These are phyloP conservation scores for Neoboletus magnificus DNA, from an alignment of 768 basidiomycete genomes.

Conservation along the genomic window DNA sequence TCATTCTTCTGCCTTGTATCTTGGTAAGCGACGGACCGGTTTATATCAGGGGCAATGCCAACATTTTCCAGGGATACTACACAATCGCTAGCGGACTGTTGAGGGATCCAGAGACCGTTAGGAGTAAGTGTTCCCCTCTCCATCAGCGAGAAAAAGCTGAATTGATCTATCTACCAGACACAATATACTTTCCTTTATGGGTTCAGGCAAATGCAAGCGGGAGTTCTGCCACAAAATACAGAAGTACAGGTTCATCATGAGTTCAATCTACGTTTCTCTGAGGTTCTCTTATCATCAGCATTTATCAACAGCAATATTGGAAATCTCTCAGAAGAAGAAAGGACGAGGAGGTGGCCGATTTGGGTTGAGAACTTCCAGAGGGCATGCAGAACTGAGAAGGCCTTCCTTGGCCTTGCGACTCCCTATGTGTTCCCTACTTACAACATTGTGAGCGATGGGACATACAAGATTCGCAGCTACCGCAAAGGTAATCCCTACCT, in stretches of 20 bases:
- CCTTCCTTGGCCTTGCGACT: neutral
- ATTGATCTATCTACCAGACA: neutral
- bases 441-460: neutral
- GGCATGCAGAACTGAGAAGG: neutral
- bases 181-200: neutral
- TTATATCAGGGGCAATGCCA: too few relatives aligned
- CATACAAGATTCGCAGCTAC: conserved; percentile 5
- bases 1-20: conserved; percentile 4
- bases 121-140: neutral
- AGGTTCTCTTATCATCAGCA: neutral
- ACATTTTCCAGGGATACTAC: neutral
- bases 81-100: neutral
- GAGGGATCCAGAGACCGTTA: neutral
- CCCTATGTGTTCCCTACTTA: neutral
- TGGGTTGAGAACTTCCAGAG: neutral
- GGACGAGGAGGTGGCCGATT: neutral
- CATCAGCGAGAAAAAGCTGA: too few relatives aligned
- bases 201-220: neutral
- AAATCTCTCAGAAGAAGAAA: neutral
- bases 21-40: neutral
- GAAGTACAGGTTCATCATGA: neutral
- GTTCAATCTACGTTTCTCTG: neutral
- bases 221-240: neutral
- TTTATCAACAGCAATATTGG: neutral
- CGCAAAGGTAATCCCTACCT: neutral